A percentile compares a stretch with the other conserved stretches of the same genome.
Conservation (phyloP, 1,139 yeast species). For the Geotrichum cucujoidarum region DNA sequence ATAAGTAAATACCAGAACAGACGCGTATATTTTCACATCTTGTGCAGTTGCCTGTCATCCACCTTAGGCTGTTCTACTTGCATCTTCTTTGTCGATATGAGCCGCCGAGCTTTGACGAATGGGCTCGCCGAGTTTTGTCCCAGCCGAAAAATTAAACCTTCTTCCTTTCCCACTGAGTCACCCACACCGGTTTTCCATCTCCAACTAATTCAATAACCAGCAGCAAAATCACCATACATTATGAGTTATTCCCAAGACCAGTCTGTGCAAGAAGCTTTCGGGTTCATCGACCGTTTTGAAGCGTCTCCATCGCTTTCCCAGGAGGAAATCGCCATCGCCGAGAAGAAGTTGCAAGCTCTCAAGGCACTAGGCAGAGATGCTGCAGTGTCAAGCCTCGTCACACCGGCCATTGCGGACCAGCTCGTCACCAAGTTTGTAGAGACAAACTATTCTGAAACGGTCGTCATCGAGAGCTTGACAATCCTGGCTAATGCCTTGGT, state of each 20-base stretch:
- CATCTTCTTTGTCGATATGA: too few relatives aligned
- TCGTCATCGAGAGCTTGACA: slow-evolving; percentile 24
- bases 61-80: too few relatives aligned
- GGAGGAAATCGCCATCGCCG: background rate
- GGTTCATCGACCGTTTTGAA: background rate
- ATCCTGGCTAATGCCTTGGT: slow-evolving; percentile 28
- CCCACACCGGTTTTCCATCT: too few relatives aligned
- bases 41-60: too few relatives aligned
- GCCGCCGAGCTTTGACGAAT: too few relatives aligned
- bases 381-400: slow-evolving; percentile 1
- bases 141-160: too few relatives aligned
- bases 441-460: slow-evolving; percentile 1
- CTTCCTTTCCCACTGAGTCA: too few relatives aligned
- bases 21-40: too few relatives aligned
- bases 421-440: slow-evolving; percentile 10
- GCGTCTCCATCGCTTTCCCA: background rate
- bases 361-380: slow-evolving; percentile 13
- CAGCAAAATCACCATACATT: background rate
- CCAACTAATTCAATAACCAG: background rate
- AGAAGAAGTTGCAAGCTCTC: slow-evolving; percentile 4
- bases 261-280: background rate
- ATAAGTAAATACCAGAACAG: too few relatives aligned
- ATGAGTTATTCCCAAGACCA: background rate
- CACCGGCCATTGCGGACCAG: background rate
- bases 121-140: too few relatives aligned